Base-by-base conservation (phyloP, 139 green algal genomes). In the Coelastrella sp. region DNA sequence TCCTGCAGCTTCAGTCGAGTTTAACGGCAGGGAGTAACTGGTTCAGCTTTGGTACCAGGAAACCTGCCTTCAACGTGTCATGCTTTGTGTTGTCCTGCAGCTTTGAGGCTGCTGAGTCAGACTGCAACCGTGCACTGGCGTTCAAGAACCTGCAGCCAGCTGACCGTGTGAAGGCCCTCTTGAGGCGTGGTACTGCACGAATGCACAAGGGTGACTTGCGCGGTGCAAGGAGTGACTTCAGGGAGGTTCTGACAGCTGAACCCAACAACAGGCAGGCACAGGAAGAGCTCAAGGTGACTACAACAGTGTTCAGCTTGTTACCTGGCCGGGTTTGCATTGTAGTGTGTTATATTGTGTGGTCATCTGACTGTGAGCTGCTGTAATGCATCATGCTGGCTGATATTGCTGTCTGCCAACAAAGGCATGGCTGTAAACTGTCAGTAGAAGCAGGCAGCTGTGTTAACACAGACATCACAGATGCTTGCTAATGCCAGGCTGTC, bases 221-320 rank as follows among this genome's bases (percentile, higher is more conserved):
- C 2, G 92, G 85, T 22, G 94, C 94, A 3, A 90, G 91, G 71
- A 56, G 73, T 61, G 94, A 96, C 92, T 90, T 96, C 74, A 79
- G 86, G 20, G 81, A 68, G 79, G 94, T 95, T 83, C 89, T 95
- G 73, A 8, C 68, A 4, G 74, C 93, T 61, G 92, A 96, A 87
- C 90, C 92, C 20, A 93, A 93, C 92, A 96, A 96, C 92, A 90
- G 91, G 23, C 92, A 96, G 61, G 94, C 94, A 17, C 86, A 90
- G 3, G 92, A 96, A 85, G 94, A 96, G 88, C 84, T 96, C 59
- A 83, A 87, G 90, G 90, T 83, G 54, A 83, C 32, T 47, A 47
- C 32, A 47, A 14, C 77, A 68, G 17, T n/a, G 5, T 64, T 10
- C 54, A 65, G 61, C 61, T 71, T 71, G 10, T 19, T 71, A 13